phyloP scores from a whole-genome alignment of 148 eudicot genomes.

The Drosera capensis region DNA sequence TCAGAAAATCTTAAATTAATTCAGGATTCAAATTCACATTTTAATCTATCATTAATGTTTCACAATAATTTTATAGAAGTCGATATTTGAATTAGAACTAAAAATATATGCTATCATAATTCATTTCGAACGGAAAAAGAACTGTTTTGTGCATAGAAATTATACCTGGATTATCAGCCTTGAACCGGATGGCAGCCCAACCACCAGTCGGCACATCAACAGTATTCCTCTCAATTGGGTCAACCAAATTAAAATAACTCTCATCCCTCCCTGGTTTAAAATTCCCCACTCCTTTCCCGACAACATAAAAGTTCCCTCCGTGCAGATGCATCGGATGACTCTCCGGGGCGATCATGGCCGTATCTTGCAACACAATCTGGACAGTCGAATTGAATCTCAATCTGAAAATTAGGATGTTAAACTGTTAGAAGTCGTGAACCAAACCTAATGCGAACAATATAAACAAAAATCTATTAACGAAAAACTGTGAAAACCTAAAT shows the following conservation, averaged over 20 bases:
- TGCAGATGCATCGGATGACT: constrained; percentile 48
- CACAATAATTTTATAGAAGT: no score
- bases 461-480: no score
- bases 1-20: no score
- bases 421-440: no score
- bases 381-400: constrained; percentile 34
- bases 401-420: no score
- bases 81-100: no score
- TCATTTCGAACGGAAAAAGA: no score
- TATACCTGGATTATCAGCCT: constrained; percentile 51
- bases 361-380: constrained; percentile 40
- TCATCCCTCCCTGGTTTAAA: constrained; percentile 28
- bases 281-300: constrained; percentile 40
- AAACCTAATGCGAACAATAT: no score
- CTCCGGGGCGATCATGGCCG: constrained; percentile 30
- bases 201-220: constrained; percentile 35
- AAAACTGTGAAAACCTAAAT: no score
- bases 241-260: constrained; percentile 36
- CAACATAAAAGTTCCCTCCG: constrained; percentile 37
- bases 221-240: constrained; percentile 58
- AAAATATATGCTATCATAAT: no score
- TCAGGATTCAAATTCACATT: no score
- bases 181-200: constrained; percentile 44
- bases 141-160: background rate
- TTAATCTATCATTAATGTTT: no score